Percentiles rank a stretch among this genome's conserved stretches.
phyloP scores from a whole-genome alignment of 495 filamentous ascomycete species.

The Podospora pseudoanserina region DNA sequence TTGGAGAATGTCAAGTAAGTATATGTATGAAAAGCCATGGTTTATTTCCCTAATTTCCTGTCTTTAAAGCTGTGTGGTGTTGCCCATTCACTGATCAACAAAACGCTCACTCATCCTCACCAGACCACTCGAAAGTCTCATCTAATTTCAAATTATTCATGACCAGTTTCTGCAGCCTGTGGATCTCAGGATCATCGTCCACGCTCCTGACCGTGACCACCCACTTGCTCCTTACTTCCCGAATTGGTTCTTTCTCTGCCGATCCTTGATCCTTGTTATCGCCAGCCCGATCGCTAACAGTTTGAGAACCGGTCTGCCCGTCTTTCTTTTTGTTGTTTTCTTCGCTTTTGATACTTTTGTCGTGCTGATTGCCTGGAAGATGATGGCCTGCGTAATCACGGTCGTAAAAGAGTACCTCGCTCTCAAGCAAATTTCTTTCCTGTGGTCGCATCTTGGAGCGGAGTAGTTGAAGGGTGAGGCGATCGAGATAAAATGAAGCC shows the following conservation, averaged over 20 bases:
- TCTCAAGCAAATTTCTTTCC: background rate
- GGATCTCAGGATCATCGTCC: background rate
- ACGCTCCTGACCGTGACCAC: background rate
- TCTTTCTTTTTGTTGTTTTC: background rate
- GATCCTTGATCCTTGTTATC: background rate
- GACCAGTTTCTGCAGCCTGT: background rate
- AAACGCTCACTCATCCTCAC: background rate
- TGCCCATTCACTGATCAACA: too few species aligned
- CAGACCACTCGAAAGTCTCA: background rate
- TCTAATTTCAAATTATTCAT: background rate
- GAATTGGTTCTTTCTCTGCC: background rate
- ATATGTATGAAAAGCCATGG: too few species aligned
- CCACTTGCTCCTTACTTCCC: background rate
- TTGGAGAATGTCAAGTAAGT: too few species aligned
- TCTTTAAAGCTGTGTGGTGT: too few species aligned
- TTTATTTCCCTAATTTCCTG: too few species aligned
- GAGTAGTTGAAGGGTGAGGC: background rate
- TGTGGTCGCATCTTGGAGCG: background rate
- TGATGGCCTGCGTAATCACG: background rate
- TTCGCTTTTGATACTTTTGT: constrained; percentile 3
- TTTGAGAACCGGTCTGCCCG: background rate
- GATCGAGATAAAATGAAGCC: background rate
- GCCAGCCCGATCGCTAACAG: background rate
- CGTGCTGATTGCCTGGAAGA: background rate
- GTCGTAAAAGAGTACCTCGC: background rate